phyloP scores from a whole-genome alignment of 768 basidiomycete genomes.

The Ephemerocybe angulata region DNA sequence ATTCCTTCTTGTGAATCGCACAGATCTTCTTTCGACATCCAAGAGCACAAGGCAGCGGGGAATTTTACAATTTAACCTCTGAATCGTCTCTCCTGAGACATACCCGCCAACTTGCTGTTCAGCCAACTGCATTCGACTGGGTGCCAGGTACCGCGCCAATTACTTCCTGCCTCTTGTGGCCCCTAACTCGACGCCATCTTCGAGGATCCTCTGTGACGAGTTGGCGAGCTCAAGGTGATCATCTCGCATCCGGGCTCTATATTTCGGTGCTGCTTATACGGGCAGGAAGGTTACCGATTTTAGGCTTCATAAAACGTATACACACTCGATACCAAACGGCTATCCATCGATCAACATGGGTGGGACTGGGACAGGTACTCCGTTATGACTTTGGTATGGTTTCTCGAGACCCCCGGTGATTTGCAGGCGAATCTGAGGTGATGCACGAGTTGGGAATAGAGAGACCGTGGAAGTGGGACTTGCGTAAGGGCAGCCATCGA shows the following conservation, averaged over 20 bases:
- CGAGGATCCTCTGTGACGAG: conserved; percentile 2
- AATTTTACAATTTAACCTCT: no score
- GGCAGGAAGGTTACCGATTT: conserved; percentile 5
- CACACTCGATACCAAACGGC: conserved; percentile 1
- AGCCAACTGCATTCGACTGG: not conserved
- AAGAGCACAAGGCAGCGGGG: not conserved
- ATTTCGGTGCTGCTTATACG: conserved; percentile 2
- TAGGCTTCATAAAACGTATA: not conserved
- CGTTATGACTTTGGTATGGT: not conserved
- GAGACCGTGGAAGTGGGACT: conserved; percentile 2
- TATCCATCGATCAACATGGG: conserved; percentile 5
- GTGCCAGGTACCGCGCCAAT: no score
- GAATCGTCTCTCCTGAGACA: no score
- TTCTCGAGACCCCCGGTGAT: conserved; percentile 6
- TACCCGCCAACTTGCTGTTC: not conserved
- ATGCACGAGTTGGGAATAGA: conserved; percentile 3
- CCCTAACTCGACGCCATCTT: not conserved
- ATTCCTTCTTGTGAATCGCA: not conserved
- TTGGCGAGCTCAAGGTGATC: not conserved
- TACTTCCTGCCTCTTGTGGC: not conserved
- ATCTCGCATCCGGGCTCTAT: not conserved
- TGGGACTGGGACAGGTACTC: not conserved
- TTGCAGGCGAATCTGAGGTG: conserved; percentile 11
- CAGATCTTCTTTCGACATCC: not conserved
- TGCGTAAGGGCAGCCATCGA: conserved; percentile 20